A percentile compares a stretch with the other conserved stretches of the same genome.
These are phyloP conservation scores for Symmetrospora coprosmae DNA, from an alignment of 768 basidiomycete genomes.

Conservation along the genomic window DNA sequence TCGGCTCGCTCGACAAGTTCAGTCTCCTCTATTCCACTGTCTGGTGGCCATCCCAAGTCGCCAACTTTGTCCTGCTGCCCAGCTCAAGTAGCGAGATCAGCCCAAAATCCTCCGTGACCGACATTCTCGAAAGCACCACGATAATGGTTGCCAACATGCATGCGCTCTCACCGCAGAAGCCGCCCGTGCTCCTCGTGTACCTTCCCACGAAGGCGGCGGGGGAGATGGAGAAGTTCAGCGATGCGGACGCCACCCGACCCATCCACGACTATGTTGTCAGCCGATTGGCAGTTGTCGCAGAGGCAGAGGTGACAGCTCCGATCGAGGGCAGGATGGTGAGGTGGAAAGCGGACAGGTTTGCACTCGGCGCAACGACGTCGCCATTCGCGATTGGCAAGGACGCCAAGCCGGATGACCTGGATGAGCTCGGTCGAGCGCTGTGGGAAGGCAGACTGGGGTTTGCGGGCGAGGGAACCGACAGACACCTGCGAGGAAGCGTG, in stretches of 20 bases:
- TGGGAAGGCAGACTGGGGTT: slow-evolving; percentile 14
- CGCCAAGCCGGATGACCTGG: slow-evolving; percentile 11
- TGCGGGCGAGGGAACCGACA: slow-evolving; percentile 16
- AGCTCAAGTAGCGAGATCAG: not conserved
- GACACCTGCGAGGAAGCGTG: slow-evolving; percentile 14
- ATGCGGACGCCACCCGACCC: not conserved
- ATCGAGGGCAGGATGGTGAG: slow-evolving; percentile 8
- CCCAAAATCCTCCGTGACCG: not conserved
- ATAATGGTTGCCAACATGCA: slow-evolving; percentile 21
- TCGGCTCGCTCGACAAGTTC: slow-evolving; percentile 20
- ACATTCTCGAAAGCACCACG: not conserved
- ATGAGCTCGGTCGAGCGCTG: not conserved
- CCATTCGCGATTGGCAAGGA: slow-evolving; percentile 10
- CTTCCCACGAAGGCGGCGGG: not conserved
- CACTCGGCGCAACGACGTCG: slow-evolving; percentile 15
- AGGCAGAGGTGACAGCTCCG: not conserved
- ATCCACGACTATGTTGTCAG: not conserved
- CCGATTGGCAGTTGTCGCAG: not conserved
- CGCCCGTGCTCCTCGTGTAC: slow-evolving; percentile 6
- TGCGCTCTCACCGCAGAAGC: not conserved
- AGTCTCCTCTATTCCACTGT: not conserved
- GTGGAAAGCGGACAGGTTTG: slow-evolving; percentile 13
- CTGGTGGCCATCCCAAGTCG: slow-evolving; percentile 11
- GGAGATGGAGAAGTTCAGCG: not conserved
- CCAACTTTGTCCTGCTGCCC: slow-evolving; percentile 15